Evolutionary conservation across 1,284 basidiomycete species (phyloP), one percentile per base, ranked within the genome.

Genomic region (Fomitopsis betulina): DNA sequence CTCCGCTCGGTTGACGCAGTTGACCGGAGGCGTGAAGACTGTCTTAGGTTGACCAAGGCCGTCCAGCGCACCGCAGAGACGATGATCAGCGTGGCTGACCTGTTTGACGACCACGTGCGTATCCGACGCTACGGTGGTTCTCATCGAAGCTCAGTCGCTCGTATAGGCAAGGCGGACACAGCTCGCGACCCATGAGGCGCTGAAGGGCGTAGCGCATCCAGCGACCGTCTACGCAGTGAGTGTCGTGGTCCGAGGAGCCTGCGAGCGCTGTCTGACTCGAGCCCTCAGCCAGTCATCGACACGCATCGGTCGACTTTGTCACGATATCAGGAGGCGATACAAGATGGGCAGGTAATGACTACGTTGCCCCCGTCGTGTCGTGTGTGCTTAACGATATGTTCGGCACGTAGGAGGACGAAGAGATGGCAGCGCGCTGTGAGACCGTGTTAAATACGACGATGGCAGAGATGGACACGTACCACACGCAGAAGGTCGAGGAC

Each of bases 371-470:
- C 27, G 27, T 30, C 5, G 27, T 30, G 5, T 30, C 5, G 27
- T 30, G 27, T 19, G n/a, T 42, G 4, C 37, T 38, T 42, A n/a
- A 1, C 32, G 9, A 43, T n/a, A 21, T 43, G 19, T 23, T 8
- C 25, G 12, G 13, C 43, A 55, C 53, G 12, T 58, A 88, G 85
- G 70, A 78, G n/a, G 77, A 86, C 62, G 83, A 86, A 57, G 85
- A 87, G 17, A 72, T 88, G 60, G 83, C 85, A 1, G 78, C 84
- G 3, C 82, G 92, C 19, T 94, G 90, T 69, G 93, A 95, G 73
- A 94, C 93, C 0, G 90, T 94, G 7, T 73, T 95, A 25, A 94
- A 94, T 70, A 86, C 86, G 3, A 93, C 93, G 0, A 87, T 93
- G 82, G 89, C 91, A 3, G 93, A 94, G 74, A 86, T 94, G 79